Conservation (phyloP, 108 stramenopile genomes). For the Pseudonitzschia delicatissima region DNA sequence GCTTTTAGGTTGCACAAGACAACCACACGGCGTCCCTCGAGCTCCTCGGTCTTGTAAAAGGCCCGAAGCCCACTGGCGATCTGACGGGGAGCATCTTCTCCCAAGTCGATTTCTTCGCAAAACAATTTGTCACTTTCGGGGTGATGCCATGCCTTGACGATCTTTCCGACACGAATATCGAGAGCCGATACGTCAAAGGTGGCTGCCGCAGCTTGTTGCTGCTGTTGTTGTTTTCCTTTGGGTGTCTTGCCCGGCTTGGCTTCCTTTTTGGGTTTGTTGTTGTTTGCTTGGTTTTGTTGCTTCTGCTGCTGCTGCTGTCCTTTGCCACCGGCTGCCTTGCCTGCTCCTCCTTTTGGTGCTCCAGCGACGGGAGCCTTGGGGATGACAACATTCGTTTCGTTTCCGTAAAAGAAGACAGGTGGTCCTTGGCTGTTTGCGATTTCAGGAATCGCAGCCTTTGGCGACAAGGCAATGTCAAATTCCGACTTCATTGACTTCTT, state of each 20-base stretch:
- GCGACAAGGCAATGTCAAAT: conserved; percentile 9
- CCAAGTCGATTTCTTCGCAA: conserved; percentile 96
- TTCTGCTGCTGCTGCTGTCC: conserved; percentile 17
- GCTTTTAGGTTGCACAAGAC: conserved; percentile 97
- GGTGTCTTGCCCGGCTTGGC: conserved; percentile 10
- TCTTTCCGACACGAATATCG: conserved; percentile 92
- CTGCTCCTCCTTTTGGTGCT: conserved; percentile 3
- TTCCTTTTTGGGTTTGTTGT: conserved; percentile 15
- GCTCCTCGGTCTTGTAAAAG: conserved; percentile 79
- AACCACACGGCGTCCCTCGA: conserved; percentile 78
- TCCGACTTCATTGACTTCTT: conserved; percentile 10
- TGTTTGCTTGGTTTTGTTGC: conserved; percentile 13
- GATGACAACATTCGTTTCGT: conserved; percentile 48
- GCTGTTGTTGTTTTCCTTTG: conserved; percentile 19
- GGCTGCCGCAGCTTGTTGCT: conserved; percentile 14
- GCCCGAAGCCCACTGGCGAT: conserved; percentile 94
- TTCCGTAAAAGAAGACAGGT: conserved; percentile 67
- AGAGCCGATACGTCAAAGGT: conserved; percentile 65
- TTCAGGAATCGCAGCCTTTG: background rate
- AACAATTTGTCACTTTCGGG: conserved; percentile 93
- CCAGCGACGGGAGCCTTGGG: conserved; percentile 16
- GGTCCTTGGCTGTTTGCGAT: conserved; percentile 7
- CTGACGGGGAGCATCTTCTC: conserved; percentile 80
- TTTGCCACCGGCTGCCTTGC: conserved; percentile 14
- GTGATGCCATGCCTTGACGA: conserved; percentile 93